A percentile compares a stretch with the other conserved stretches of the same genome.
These are phyloP conservation scores for Physaria fendleri DNA, from an alignment of 345 rosid genomes.

Conservation along the genomic window DNA sequence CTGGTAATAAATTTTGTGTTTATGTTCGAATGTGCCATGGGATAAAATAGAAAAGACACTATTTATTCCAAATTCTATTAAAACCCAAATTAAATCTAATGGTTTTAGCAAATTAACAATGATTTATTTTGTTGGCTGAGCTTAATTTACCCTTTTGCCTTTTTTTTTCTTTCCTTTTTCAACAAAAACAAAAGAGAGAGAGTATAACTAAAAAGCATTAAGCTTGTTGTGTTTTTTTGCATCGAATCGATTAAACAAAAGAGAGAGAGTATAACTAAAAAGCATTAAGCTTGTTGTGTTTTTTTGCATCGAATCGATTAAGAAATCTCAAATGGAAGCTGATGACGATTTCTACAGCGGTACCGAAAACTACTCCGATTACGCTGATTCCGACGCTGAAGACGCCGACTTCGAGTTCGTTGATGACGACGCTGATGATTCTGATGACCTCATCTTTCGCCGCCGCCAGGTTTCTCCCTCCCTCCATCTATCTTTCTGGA, in stretches of 20 bases:
- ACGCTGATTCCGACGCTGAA: conserved; percentile 45
- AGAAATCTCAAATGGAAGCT: conserved; percentile 26
- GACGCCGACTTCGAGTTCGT: conserved; percentile 70
- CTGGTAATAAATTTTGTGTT: no score
- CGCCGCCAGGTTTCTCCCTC: conserved; percentile 48
- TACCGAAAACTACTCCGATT: conserved; percentile 43
- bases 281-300: no score
- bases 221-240: no score
- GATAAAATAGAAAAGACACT: no score
- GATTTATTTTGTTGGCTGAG: not conserved
- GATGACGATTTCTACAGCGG: conserved; percentile 84
- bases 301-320: conserved; percentile 8
- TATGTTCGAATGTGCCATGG: no score
- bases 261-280: not conserved
- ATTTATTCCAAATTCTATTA: no score
- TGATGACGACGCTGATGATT: conserved; percentile 67
- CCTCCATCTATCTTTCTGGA: not conserved
- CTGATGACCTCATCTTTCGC: conserved; percentile 52
- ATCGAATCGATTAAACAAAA: conserved; percentile 3
- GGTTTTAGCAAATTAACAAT: no score
- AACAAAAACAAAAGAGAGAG: not conserved
- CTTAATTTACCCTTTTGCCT: conserved; percentile 24
- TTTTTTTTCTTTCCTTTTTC: not conserved
- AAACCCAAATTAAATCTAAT: no score
- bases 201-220: not conserved